These are phyloP conservation scores for Penicillium vulpinum DNA, from an alignment of 2,329 filamentous ascomycete species.

Conservation along the genomic window DNA sequence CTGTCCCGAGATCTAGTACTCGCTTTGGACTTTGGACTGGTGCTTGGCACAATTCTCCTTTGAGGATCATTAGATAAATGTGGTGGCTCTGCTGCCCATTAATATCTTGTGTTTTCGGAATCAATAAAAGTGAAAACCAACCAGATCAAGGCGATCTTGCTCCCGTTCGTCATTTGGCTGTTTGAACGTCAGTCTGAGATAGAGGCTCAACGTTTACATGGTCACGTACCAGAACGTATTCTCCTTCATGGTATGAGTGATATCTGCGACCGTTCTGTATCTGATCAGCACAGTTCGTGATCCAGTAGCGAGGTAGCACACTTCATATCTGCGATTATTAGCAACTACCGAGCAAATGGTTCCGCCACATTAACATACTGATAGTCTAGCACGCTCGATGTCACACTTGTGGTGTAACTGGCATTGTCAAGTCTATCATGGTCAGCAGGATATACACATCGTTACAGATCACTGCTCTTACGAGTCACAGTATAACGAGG, in stretches of 20 bases:
- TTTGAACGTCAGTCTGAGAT: neutral
- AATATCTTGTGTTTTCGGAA: neutral
- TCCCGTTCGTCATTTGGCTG: slow-evolving; percentile 36
- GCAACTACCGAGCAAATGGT: neutral
- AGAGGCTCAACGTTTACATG: too few relatives aligned
- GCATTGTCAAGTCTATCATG: slow-evolving; percentile 24
- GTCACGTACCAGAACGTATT: slow-evolving; percentile 25
- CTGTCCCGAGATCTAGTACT: slow-evolving; percentile 39
- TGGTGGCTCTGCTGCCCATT: slow-evolving; percentile 31
- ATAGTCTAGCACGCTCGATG: slow-evolving; percentile 33
- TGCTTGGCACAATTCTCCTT: slow-evolving; percentile 29
- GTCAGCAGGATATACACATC: slow-evolving; percentile 7
- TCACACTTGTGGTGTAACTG: slow-evolving; percentile 34
- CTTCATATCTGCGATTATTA: slow-evolving; percentile 33
- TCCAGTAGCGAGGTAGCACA: slow-evolving; percentile 10
- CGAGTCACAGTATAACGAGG: slow-evolving; percentile 30
- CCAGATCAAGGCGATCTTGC: slow-evolving; percentile 36
- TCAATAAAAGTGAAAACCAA: slow-evolving; percentile 12
- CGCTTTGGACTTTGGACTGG: slow-evolving; percentile 29
- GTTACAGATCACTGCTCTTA: slow-evolving; percentile 16
- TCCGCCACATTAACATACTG: slow-evolving; percentile 20
- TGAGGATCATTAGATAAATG: slow-evolving; percentile 36
- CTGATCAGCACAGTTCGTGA: neutral
- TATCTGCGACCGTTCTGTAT: slow-evolving; percentile 30
- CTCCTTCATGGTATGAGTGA: slow-evolving; percentile 30